phyloP scores from a whole-genome alignment of 2,329 filamentous ascomycete species.

The Aphanocladium album region DNA sequence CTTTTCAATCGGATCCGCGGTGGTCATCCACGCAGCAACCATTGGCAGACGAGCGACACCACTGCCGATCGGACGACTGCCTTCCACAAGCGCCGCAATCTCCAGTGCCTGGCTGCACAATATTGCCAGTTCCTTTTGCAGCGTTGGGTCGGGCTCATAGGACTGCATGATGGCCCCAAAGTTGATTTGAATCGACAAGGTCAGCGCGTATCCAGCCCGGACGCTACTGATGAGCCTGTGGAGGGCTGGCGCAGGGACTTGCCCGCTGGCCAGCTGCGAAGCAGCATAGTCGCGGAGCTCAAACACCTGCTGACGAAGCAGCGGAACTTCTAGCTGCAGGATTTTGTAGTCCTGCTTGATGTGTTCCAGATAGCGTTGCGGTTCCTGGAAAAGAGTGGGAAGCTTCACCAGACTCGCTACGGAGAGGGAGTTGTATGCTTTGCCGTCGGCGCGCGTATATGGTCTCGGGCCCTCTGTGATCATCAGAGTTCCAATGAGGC shows the following conservation, averaged over 20 bases:
- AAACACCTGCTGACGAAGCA: background rate
- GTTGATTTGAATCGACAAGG: background rate
- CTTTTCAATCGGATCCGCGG: background rate
- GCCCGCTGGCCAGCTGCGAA: background rate
- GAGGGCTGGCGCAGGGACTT: background rate
- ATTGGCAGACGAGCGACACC: background rate
- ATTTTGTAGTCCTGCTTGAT: background rate
- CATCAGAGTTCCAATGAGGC: background rate
- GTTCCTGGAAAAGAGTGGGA: background rate
- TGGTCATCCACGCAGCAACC: background rate
- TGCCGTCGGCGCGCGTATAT: background rate
- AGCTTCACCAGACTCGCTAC: background rate
- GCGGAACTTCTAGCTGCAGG: background rate
- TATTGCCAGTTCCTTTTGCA: background rate
- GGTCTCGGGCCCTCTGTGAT: background rate
- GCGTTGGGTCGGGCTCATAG: background rate
- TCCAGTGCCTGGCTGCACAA: background rate
- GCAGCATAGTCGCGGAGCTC: background rate
- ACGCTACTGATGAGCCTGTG: background rate
- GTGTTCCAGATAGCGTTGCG: background rate
- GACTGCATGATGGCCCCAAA: background rate
- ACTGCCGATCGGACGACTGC: background rate
- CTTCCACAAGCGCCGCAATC: background rate
- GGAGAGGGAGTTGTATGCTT: background rate
- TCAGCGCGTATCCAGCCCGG: background rate